These are phyloP conservation scores for Bifiguratus adelaidae DNA, from an alignment of 192 early-diverging fungal species.

Conservation along the genomic window DNA sequence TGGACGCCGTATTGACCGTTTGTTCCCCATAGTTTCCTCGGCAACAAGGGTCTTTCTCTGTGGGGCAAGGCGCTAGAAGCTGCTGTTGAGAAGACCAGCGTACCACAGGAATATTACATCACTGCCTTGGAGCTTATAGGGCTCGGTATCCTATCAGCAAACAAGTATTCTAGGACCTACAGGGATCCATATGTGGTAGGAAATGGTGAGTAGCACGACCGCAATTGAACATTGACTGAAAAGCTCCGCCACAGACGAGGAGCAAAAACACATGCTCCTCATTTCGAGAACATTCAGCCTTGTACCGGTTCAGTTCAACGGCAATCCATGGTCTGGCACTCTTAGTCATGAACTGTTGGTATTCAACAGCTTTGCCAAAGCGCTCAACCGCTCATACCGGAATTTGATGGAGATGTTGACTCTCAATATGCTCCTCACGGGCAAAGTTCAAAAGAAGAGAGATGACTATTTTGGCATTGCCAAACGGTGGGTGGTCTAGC, in stretches of 20 bases:
- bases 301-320: conserved; percentile 43
- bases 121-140: conserved; percentile 41
- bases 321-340: conserved; percentile 38
- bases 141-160: conserved; percentile 29
- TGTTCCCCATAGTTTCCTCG: too few relatives aligned
- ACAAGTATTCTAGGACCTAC: conserved; percentile 33
- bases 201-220: conserved; percentile 7
- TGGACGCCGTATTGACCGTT: too few relatives aligned
- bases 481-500: conserved; percentile 9
- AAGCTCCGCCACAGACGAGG: conserved; percentile 17
- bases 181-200: conserved; percentile 4
- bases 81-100: too few relatives aligned
- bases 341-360: conserved; percentile 61
- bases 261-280: conserved; percentile 25
- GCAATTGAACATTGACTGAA: conserved; percentile 22
- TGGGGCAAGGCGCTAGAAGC: conserved; percentile 27
- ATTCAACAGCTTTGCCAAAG: conserved; percentile 62
- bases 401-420: conserved; percentile 48
- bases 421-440: conserved; percentile 39
- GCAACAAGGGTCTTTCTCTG: too few relatives aligned
- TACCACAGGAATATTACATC: too few relatives aligned
- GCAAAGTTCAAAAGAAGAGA: conserved; percentile 29
- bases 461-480: conserved; percentile 34
- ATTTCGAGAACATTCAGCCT: conserved; percentile 40
- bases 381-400: conserved; percentile 43